These are phyloP conservation scores for Jacaranda copaia DNA, from an alignment of 257 asterid species.

Conservation along the genomic window DNA sequence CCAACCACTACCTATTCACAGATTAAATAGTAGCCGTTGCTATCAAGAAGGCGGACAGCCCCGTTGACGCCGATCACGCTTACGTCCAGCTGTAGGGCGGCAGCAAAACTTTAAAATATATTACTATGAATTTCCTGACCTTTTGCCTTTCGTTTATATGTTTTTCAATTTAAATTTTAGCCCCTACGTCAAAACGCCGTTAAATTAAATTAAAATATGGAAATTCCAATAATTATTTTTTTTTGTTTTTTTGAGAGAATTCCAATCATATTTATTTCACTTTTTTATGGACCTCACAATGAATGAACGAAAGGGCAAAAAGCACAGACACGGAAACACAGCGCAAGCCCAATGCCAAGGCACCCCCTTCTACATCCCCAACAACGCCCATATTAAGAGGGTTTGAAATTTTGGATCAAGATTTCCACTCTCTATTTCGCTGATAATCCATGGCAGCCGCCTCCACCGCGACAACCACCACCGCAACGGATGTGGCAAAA, in stretches of 20 bases:
- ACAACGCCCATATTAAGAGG: conserved; percentile 30
- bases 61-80: conserved; percentile 27
- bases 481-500: conserved; percentile 34
- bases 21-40: conserved; percentile 22
- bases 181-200: conserved; percentile 40
- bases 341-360: conserved; percentile 33
- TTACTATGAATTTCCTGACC: not conserved
- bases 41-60: not conserved
- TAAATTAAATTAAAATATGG: not conserved
- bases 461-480: conserved; percentile 25
- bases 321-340: conserved; percentile 23
- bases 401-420: not conserved
- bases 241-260: no score
- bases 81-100: conserved; percentile 38
- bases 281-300: conserved; percentile 36
- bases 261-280: not conserved
- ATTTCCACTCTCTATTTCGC: not conserved
- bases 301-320: conserved; percentile 30
- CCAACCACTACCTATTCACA: not conserved
- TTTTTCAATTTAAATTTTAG: not conserved
- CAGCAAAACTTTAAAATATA: conserved; percentile 13
- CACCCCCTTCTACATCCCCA: conserved; percentile 19
- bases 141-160: not conserved
- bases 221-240: not conserved
- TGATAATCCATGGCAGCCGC: conserved; percentile 46